Evolutionary conservation across 2,329 filamentous ascomycete species (phyloP).

Genomic region (Ceratocystiopsis brevicomis): DNA sequence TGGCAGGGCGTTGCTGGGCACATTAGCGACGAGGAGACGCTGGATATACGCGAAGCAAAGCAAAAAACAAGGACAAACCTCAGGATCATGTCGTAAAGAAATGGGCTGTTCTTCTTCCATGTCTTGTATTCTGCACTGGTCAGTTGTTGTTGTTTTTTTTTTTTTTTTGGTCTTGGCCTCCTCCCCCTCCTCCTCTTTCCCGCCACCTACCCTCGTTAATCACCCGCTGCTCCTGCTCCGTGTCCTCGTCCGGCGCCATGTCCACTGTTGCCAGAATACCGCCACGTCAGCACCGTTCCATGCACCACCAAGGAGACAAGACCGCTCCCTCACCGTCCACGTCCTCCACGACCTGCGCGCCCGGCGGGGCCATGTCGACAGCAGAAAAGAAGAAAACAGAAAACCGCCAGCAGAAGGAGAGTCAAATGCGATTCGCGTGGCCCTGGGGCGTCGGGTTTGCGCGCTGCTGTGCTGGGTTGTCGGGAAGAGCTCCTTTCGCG

Average conservation of each 20-base stretch:
- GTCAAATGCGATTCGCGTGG: not conserved
- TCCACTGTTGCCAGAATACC: constrained; percentile 19
- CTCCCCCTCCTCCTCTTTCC: constrained; percentile 8
- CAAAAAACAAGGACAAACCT: constrained; percentile 27
- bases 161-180: not conserved
- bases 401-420: not conserved
- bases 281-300: constrained; percentile 5
- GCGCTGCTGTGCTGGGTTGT: no score
- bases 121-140: constrained; percentile 72
- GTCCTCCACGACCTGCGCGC: constrained; percentile 26
- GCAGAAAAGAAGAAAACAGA: not conserved
- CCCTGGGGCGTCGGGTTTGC: no score
- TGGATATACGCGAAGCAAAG: constrained; percentile 4
- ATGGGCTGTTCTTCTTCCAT: constrained; percentile 99
- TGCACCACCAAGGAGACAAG: not conserved
- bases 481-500: no score
- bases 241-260: constrained; percentile 47
- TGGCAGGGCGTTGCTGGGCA: constrained; percentile 61
- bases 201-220: constrained; percentile 61
- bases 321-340: constrained; percentile 23
- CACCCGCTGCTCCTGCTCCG: constrained; percentile 61
- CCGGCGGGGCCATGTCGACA: constrained; percentile 22
- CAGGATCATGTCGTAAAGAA: constrained; percentile 94
- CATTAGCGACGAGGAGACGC: not conserved
- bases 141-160: not conserved